A percentile compares a stretch with the other conserved stretches of the same genome.
Conservation (phyloP, 306 rosid species). For the Quercus ilex region DNA sequence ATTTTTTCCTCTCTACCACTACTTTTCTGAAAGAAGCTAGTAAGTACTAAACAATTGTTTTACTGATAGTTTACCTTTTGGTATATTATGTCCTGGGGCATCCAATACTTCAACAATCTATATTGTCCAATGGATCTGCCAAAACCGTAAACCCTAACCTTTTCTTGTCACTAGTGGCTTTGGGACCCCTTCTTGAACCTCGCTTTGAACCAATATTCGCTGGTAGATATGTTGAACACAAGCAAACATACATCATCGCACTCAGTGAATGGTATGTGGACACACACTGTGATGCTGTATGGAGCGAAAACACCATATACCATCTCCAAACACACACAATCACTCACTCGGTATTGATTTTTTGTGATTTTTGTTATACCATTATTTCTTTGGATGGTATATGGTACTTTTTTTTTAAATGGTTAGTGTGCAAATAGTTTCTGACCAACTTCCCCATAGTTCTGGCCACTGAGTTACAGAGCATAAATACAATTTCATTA, state of each 20-base stretch:
- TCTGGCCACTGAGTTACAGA: neutral
- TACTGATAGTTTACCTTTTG: neutral
- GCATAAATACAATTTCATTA: neutral
- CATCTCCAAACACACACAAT: neutral
- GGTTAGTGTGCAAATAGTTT: neutral
- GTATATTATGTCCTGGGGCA: neutral
- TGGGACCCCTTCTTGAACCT: neutral
- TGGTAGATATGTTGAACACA: neutral
- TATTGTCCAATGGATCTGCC: neutral
- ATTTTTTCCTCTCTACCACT: conserved; percentile 8
- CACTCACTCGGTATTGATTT: neutral
- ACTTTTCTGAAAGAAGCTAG: neutral
- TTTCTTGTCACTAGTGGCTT: neutral
- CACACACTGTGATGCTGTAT: neutral
- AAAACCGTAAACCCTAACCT: neutral
- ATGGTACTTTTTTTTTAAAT: neutral
- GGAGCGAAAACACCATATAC: too few species aligned
- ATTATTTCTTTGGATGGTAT: neutral
- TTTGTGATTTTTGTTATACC: neutral
- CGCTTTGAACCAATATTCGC: neutral
- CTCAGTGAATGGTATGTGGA: neutral
- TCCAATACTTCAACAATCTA: neutral
- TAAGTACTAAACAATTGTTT: neutral
- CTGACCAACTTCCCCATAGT: neutral
- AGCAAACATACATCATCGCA: neutral